phyloP scores from a whole-genome alignment of 805 yeast species.

The Schizosaccharomyces cryophilus region DNA sequence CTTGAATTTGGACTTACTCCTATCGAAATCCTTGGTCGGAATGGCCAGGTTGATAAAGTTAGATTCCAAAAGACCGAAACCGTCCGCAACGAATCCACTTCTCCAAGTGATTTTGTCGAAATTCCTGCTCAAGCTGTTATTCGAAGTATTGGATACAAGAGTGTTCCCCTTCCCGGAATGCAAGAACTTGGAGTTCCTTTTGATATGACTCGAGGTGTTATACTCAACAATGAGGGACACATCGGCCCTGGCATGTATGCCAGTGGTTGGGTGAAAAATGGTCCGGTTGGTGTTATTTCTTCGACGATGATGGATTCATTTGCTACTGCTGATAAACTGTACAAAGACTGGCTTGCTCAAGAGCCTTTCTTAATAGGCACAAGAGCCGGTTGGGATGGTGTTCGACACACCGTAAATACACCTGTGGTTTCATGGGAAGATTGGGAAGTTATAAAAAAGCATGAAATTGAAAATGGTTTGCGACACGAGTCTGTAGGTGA shows the following conservation, averaged over 20 bases:
- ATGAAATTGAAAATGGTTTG: constrained; percentile 28
- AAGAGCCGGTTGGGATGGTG: constrained; percentile 10
- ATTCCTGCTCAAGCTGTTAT: constrained; percentile 39
- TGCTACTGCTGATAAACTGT: constrained; percentile 40
- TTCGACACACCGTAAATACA: constrained; percentile 9
- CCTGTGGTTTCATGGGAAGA: constrained; percentile 31
- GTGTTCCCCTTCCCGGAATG: constrained; percentile 37
- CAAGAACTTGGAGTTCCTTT: constrained; percentile 26
- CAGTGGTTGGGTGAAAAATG: constrained; percentile 69
- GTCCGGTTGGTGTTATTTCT: constrained; percentile 77
- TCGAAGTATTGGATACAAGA: constrained; percentile 62
- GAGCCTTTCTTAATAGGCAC: background rate
- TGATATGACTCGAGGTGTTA: constrained; percentile 20
- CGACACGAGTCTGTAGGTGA: constrained; percentile 27
- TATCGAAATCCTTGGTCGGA: background rate
- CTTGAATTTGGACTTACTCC: background rate
- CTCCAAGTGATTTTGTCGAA: background rate
- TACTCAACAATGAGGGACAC: constrained; percentile 24
- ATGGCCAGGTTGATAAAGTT: background rate
- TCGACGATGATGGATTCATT: constrained; percentile 70
- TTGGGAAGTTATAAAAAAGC: constrained; percentile 34
- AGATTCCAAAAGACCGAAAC: background rate
- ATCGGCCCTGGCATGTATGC: constrained; percentile 32
- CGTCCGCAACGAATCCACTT: background rate
- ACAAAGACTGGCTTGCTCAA: constrained; percentile 21